These are phyloP conservation scores for Pichia sorboxylosa DNA, from an alignment of 1,139 yeast genomes.

Conservation along the genomic window DNA sequence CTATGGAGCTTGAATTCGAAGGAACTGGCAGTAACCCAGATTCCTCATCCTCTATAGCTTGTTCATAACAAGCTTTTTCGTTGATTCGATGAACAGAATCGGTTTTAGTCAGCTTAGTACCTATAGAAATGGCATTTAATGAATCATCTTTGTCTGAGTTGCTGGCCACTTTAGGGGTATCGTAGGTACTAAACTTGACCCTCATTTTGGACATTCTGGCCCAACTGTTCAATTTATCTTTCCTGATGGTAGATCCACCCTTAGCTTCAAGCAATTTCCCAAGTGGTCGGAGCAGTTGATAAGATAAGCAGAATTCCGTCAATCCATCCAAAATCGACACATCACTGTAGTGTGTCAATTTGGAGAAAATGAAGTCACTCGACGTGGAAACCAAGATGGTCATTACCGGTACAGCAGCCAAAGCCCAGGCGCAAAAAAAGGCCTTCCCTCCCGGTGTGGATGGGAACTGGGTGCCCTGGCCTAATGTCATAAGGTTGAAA, in stretches of 20 bases:
- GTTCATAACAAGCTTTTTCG: background rate
- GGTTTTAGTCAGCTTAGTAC: background rate
- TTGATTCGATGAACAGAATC: background rate
- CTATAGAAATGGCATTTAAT: background rate
- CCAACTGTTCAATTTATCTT: background rate
- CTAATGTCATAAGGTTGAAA: constrained; percentile 66
- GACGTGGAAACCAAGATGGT: constrained; percentile 64
- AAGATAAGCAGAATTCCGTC: constrained; percentile 8
- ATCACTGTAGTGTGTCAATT: constrained; percentile 12
- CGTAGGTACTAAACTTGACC: background rate
- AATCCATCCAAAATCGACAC: constrained; percentile 12
- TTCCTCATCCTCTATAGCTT: background rate
- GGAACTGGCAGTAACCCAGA: background rate
- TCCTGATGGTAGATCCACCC: background rate
- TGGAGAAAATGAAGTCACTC: constrained; percentile 38
- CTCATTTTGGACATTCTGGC: constrained; percentile 3
- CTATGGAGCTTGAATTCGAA: no score
- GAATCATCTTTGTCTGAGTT: background rate
- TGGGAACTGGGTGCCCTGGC: constrained; percentile 74
- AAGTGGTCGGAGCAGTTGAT: constrained; percentile 9
- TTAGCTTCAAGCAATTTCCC: constrained; percentile 8
- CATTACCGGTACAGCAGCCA: constrained; percentile 78
- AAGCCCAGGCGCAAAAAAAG: constrained; percentile 68
- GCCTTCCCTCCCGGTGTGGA: constrained; percentile 50
- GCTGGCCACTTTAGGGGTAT: background rate